phyloP scores from a whole-genome alignment of 78 protist genomes.

The Tieghemostelium lacteum region DNA sequence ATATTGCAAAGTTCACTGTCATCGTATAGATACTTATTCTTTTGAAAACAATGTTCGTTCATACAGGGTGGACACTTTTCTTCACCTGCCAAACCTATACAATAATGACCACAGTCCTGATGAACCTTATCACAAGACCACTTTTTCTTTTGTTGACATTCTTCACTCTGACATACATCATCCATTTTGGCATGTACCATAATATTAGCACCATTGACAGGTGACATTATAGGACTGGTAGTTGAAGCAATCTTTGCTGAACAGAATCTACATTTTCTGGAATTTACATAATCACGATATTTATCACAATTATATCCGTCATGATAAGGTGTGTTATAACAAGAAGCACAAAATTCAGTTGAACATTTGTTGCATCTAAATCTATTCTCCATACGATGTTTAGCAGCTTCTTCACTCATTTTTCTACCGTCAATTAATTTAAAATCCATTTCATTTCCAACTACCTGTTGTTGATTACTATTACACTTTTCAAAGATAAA shows the following conservation, averaged over 20 bases:
- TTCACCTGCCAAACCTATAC: constrained; percentile 42
- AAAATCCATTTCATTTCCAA: constrained; percentile 8
- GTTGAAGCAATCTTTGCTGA: background rate
- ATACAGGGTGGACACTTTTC: constrained; percentile 42
- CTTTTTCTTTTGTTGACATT: constrained; percentile 22
- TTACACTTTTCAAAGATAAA: constrained; percentile 12
- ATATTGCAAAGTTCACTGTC: constrained; percentile 24
- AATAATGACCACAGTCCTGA: constrained; percentile 51
- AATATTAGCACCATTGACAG: no score
- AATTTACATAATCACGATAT: constrained; percentile 14
- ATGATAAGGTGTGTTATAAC: constrained; percentile 47
- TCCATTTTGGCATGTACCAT: background rate
- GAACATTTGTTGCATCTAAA: constrained; percentile 49
- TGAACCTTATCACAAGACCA: constrained; percentile 1
- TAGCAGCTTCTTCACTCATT: constrained; percentile 72
- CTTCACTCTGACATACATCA: constrained; percentile 16
- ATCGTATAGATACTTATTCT: background rate
- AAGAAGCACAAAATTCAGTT: constrained; percentile 56
- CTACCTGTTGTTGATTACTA: background rate
- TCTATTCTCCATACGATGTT: constrained; percentile 57
- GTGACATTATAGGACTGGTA: background rate
- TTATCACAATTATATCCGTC: constrained; percentile 21
- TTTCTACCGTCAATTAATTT: constrained; percentile 9
- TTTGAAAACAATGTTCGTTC: constrained; percentile 20
- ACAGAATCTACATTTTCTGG: constrained; percentile 66